Percentiles rank a stretch among this genome's conserved stretches.
These are phyloP conservation scores for Trichoderma harzianum DNA, from an alignment of 2,329 filamentous ascomycete species.

Conservation along the genomic window DNA sequence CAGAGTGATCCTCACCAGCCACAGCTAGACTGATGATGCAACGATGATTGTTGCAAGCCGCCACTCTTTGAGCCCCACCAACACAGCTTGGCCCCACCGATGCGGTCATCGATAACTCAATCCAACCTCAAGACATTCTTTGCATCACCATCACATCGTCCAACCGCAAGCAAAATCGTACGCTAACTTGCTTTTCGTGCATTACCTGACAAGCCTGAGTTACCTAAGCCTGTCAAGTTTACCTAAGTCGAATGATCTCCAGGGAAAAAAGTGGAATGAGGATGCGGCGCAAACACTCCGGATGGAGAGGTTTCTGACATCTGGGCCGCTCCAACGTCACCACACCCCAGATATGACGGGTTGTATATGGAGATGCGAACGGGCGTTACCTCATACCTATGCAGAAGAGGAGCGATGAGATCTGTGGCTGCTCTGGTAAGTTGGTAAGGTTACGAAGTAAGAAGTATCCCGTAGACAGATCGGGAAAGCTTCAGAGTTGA, in stretches of 20 bases:
- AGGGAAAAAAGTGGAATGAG: neutral
- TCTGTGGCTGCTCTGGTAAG: neutral
- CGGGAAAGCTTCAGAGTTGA: neutral
- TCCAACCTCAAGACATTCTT: neutral
- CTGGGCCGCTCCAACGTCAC: constrained; percentile 12
- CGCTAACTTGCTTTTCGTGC: neutral
- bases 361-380: neutral
- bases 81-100: neutral
- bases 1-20: constrained; percentile 4
- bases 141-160: neutral
- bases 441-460: neutral
- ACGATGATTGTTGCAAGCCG: constrained; percentile 8
- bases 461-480: neutral
- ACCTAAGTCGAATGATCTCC: neutral
- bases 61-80: neutral
- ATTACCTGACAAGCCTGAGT: neutral
- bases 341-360: constrained; percentile 8
- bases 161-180: neutral
- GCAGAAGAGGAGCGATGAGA: neutral
- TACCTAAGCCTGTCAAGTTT: neutral
- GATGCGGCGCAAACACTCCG: neutral
- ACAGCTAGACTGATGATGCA: constrained; percentile 13
- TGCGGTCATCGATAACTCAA: constrained; percentile 16
- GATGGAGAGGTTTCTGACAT: neutral
- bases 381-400: neutral